Evolutionary conservation across 805 yeast genomes (phyloP), one percentile per base, ranked within the genome.

Genomic region (Candida easanensis): DNA sequence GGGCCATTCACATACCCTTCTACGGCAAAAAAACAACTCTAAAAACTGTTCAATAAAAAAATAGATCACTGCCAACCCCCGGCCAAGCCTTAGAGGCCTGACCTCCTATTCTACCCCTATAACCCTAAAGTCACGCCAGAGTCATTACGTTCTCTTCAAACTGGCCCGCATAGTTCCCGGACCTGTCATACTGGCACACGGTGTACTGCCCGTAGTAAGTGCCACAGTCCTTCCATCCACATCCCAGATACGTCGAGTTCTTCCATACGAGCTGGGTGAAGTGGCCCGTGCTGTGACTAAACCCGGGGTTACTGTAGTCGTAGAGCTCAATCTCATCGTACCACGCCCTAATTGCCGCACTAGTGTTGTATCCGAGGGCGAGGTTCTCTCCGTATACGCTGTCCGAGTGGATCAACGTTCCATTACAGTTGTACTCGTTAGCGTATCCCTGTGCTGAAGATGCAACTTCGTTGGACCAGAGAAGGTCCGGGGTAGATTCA

Each of bases 261-360:
- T 71, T 74, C 96, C 96, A 87, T 25, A 87, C 77, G 36, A 87
- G 68, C 62, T 85, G 93, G 17, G 95, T 84, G 66, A 85, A 86
- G 63, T 86, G 95, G 15, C 90, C 91, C 14, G 89, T 77, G 2
- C 60, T 56, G 23, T 57, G 66, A 34, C 70, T 53, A 63, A 68
- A 75, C 2, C 64, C 71, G 4, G 79, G 77, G 41, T 69, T 66
- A 25, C 67, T 56, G 64, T 73, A 84, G 55, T 74, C 63, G 62
- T 82, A 84, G 6, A 58, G 39, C 35, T 54, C 44, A 42, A 79
- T 73, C 62, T 86, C 95, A 49, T 74, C 68, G 67, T 84, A 87
- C 93, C 95, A 87, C 3, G 87, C 90, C 22, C 71, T 71, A 11
- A 82, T 80, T 3, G 88, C 85, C 3, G 76, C 82, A 4, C 77